Evolutionary conservation across 2,329 filamentous ascomycete genomes (phyloP), one percentile per base, ranked within the genome.

Genomic region (Curvularia spicifera): DNA sequence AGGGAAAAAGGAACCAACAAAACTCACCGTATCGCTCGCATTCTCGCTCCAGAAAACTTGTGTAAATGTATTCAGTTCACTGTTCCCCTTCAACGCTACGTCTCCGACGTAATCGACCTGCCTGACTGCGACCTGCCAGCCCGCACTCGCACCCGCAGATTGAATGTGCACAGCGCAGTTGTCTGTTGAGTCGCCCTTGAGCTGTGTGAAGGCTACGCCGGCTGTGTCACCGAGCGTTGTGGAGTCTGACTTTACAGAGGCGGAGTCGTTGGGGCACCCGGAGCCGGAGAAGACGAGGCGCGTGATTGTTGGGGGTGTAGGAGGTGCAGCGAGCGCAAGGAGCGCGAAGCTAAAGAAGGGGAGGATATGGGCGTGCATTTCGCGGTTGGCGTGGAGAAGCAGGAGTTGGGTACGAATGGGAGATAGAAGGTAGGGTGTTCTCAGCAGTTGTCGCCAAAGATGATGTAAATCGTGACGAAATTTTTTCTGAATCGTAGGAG

Each of bases 121-220:
- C 43, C 64, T 63, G 18, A 74, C 55, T 0, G 68, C 71, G 13
- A 71, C 66, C 55, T 74, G 71, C 71, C 71, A 74, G 9, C 71
- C 71, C 26, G 56, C 43, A 13, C 53, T 68, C 0, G 52, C 71
- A 9, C 71, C 71, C 8, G 56, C 53, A 0, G 68, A 66, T 37
- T 70, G 64, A n/a, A 73, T 56, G 54, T 74, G 71, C 26, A 73
- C 63, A 29, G 69, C 66, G 63, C 71, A 74, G 60, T 71, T 72
- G 45, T 67, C 63, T 20, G 71, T 71, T 50, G 57, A 46, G 49
- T 63, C 62, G 58, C 69, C 68, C 5, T 56, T 53, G 10, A 74
- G 68, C 40, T 69, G 56, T 22, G 44, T 59, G 64, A 72, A 74
- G 13, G 63, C 60, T 35, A 73, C 64, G 57, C 55, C 55, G 15